Evolutionary conservation across 2,329 filamentous ascomycete species (phyloP), one percentile per base, ranked within the genome.

Genomic region (Pseudogymnoascus sp.): DNA sequence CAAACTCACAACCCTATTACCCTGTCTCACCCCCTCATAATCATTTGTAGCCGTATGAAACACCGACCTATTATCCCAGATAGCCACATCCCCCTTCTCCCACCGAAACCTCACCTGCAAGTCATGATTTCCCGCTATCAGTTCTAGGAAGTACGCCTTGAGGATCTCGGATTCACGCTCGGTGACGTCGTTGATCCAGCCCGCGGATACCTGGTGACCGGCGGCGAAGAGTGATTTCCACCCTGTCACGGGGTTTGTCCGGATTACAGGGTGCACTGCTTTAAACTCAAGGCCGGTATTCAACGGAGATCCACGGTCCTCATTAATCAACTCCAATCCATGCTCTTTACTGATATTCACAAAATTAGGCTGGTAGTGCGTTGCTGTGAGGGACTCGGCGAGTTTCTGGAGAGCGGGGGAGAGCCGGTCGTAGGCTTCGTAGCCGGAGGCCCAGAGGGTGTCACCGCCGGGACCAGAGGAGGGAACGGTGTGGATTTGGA

Each of bases 61-160:
- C 3, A 74, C 78, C 25, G 72, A 77, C 54, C 77, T 72, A 66
- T 88, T 88, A 68, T 89, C 85, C 86, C 86, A 89, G 65, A 89
- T 85, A 6, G 83, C 80, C 11, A 79, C 68, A 64, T 82, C 79
- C 61, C 81, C 80, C 68, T 77, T 74, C 61, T 72, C 73, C 80
- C 80, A 83, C 62, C 75, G 74, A 66, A 79, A 82, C 5, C 81
- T 75, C 11, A 84, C 80, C 67, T 84, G 81, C 1, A 79, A 74
- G 66, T 85, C 82, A 63, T 84, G 81, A 67, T 84, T 84, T 67
- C 80, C 74, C 9, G 76, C 76, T 14, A 79, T 72, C 14, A 80
- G 68, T 14, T 50, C 41, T 1, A 50, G 76, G 43, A 69, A 64
- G 28, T 66, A 67, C 8, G 59, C 41, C 14, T 65, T 62, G 12